A percentile compares a stretch with the other conserved stretches of the same genome.
Evolutionary conservation across 345 rosid species (phyloP).

Genomic region (Euphorbia tirucalli): DNA sequence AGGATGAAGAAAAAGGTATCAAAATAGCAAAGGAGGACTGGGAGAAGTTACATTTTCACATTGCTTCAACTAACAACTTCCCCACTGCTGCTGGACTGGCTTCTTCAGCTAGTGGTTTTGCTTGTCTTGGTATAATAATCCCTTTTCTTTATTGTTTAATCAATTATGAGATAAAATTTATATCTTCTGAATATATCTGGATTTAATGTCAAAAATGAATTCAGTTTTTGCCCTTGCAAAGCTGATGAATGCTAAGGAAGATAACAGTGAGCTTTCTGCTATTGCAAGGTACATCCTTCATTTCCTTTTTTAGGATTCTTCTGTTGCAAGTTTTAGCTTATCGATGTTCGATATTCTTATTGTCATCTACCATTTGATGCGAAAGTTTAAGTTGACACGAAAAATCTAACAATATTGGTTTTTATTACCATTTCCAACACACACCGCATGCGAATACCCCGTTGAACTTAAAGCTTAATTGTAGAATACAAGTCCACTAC

Average conservation of each 20-base stretch:
- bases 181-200: not conserved
- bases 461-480: too few species aligned
- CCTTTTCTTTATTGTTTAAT: not conserved
- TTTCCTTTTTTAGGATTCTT: too few species aligned
- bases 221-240: conserved; percentile 92
- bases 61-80: conserved; percentile 89
- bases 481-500: too few species aligned
- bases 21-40: conserved; percentile 78
- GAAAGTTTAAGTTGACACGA: too few species aligned
- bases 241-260: conserved; percentile 89
- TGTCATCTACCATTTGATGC: too few species aligned
- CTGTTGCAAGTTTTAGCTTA: too few species aligned
- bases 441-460: too few species aligned
- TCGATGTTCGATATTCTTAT: too few species aligned
- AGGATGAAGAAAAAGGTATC: conserved; percentile 75
- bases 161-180: conserved; percentile 3
- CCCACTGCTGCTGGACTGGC: conserved; percentile 99
- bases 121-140: conserved; percentile 70
- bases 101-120: conserved; percentile 98
- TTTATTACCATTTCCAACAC: too few species aligned
- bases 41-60: conserved; percentile 75
- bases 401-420: too few species aligned
- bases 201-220: conserved; percentile 4
- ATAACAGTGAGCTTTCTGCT: conserved; percentile 86
- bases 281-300: conserved; percentile 99